phyloP scores from a whole-genome alignment of 805 yeast genomes.

The Candida namnaoensis region DNA sequence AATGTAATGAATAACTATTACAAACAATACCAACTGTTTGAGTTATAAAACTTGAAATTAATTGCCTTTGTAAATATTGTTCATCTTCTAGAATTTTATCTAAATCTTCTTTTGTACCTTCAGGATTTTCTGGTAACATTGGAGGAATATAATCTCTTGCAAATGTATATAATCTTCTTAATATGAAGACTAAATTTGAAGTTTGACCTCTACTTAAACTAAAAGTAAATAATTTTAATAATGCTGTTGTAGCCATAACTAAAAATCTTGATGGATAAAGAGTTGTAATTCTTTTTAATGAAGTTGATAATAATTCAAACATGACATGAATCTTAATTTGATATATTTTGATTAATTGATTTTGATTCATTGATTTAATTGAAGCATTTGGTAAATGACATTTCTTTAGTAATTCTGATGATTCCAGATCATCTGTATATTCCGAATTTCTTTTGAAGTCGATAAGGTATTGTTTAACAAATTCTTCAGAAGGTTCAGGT shows the following conservation, averaged over 20 bases:
- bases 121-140: constrained; percentile 24
- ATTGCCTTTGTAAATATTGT: constrained; percentile 49
- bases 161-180: constrained; percentile 59
- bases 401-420: background rate
- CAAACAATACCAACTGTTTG: constrained; percentile 35
- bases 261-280: constrained; percentile 74
- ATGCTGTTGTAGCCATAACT: constrained; percentile 54
- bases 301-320: constrained; percentile 53
- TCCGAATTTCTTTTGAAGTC: background rate
- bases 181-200: constrained; percentile 29
- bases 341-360: constrained; percentile 22
- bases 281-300: constrained; percentile 55
- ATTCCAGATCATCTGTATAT: too few relatives aligned
- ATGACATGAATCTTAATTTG: constrained; percentile 57
- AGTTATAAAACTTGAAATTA: constrained; percentile 57
- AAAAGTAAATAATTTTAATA: constrained; percentile 40
- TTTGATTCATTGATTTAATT: constrained; percentile 14
- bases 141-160: constrained; percentile 50
- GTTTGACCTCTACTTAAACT: constrained; percentile 23
- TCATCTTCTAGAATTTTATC: constrained; percentile 44
- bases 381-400: constrained; percentile 4
- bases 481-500: constrained; percentile 1
- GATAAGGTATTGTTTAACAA: constrained; percentile 8
- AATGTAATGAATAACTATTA: constrained; percentile 20
- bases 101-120: constrained; percentile 24